Evolutionary conservation across 2,329 filamentous ascomycete genomes (phyloP).

Genomic region (Claviceps sp.): DNA sequence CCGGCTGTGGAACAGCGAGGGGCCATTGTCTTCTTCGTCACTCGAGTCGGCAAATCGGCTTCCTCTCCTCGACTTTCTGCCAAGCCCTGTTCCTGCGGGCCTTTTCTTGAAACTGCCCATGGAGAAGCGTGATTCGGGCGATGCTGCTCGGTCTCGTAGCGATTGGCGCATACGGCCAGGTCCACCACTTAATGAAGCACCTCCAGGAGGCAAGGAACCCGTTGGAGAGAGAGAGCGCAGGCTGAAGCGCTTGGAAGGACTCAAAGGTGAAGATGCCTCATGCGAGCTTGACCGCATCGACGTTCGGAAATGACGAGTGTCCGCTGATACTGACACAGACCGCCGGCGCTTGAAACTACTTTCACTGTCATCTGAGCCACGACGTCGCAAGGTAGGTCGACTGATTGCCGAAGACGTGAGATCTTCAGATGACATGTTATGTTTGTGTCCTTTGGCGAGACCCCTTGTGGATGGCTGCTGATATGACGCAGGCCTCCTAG

Average conservation of each 20-base stretch:
- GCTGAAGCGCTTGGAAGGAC: slow-evolving; percentile 47
- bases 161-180: slow-evolving; percentile 29
- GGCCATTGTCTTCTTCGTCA: slow-evolving; percentile 35
- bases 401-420: slow-evolving; percentile 9
- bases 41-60: slow-evolving; percentile 51
- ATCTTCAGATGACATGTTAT: slow-evolving; percentile 14
- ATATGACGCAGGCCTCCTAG: slow-evolving; percentile 18
- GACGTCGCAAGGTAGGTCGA: slow-evolving; percentile 32
- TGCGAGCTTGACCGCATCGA: slow-evolving; percentile 48
- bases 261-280: slow-evolving; percentile 15
- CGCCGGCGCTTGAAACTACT: slow-evolving; percentile 69
- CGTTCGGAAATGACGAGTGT: slow-evolving; percentile 50
- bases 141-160: slow-evolving; percentile 25
- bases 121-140: slow-evolving; percentile 25
- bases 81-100: slow-evolving; percentile 23
- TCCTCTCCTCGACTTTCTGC: slow-evolving; percentile 24
- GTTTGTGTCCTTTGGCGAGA: slow-evolving; percentile 10
- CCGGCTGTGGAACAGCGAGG: slow-evolving; percentile 36
- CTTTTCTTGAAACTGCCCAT: slow-evolving; percentile 25
- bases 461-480: slow-evolving; percentile 11
- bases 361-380: slow-evolving; percentile 53
- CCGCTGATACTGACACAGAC: slow-evolving; percentile 22
- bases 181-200: slow-evolving; percentile 6
- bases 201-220: slow-evolving; percentile 15
- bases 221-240: slow-evolving; percentile 58